Evolutionary conservation across 1,139 yeast genomes (phyloP).

Genomic region (Kodamaea fungicola): DNA sequence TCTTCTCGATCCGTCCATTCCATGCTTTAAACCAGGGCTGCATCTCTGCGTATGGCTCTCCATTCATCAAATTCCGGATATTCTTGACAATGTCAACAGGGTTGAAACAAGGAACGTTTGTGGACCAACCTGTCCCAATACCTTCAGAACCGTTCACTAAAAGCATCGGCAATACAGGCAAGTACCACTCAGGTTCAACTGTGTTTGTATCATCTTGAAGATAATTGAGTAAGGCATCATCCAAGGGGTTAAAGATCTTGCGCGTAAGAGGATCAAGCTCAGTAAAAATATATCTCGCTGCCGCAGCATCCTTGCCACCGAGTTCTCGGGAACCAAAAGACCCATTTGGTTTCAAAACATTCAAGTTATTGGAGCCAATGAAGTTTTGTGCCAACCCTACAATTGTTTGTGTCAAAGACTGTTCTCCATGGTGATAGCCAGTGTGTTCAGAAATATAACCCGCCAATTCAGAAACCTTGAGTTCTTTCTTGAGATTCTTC

Average conservation of each 20-base stretch:
- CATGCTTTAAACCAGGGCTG: constrained; percentile 96
- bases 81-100: constrained; percentile 81
- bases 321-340: constrained; percentile 95
- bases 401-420: constrained; percentile 81
- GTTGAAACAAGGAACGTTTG: constrained; percentile 85
- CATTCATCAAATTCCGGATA: constrained; percentile 67
- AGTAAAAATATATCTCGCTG: constrained; percentile 94
- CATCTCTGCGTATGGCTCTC: constrained; percentile 71
- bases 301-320: constrained; percentile 99
- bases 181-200: constrained; percentile 95
- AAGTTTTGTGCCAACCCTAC: constrained; percentile 93
- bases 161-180: constrained; percentile 89
- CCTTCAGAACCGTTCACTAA: constrained; percentile 97
- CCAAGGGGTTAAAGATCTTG: constrained; percentile 73
- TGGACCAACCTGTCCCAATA: constrained; percentile 99
- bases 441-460: constrained; percentile 90
- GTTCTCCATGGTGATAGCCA: constrained; percentile 96
- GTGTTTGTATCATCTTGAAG: constrained; percentile 91
- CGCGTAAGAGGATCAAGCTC: constrained; percentile 75
- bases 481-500: constrained; percentile 71
- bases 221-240: constrained; percentile 74
- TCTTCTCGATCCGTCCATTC: constrained; percentile 75
- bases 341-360: constrained; percentile 86
- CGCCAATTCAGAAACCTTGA: constrained; percentile 87
- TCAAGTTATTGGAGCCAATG: constrained; percentile 88